phyloP scores from a whole-genome alignment of 805 yeast genomes.

The Komagataella ulmi region DNA sequence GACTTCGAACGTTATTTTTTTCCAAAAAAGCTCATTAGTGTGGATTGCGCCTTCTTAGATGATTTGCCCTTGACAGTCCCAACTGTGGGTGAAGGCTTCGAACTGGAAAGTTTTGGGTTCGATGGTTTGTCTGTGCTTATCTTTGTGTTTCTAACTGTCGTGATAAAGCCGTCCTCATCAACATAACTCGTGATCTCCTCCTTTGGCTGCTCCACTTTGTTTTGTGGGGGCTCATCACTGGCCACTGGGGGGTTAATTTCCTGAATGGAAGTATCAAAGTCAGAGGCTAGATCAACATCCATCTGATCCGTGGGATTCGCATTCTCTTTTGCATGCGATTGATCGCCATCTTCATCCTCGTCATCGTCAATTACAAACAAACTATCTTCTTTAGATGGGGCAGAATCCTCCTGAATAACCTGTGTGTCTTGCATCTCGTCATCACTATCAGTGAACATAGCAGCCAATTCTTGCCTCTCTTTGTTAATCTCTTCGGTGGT shows the following conservation, averaged over 20 bases:
- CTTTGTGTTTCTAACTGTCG: constrained; percentile 10
- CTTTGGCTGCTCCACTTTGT: constrained; percentile 5
- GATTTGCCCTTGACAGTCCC: constrained; percentile 2
- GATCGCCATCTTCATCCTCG: background rate
- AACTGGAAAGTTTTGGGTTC: constrained; percentile 3
- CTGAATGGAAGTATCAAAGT: background rate
- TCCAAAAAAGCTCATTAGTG: constrained; percentile 34
- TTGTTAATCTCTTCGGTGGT: constrained; percentile 1
- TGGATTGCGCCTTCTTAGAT: constrained; percentile 20
- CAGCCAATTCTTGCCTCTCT: constrained; percentile 2
- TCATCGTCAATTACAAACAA: background rate
- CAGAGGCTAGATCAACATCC: background rate
- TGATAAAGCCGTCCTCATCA: constrained; percentile 41
- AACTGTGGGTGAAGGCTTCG: constrained; percentile 3
- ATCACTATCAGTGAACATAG: constrained; percentile 2
- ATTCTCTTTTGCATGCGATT: background rate
- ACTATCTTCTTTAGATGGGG: background rate
- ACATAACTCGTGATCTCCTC: constrained; percentile 12
- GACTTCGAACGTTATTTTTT: constrained; percentile 13
- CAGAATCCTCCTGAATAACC: constrained; percentile 4
- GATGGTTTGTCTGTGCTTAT: constrained; percentile 6
- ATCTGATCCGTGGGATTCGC: background rate
- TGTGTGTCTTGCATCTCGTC: background rate
- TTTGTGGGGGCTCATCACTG: constrained; percentile 1
- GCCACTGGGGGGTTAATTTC: constrained; percentile 3